Evolutionary conservation across 1,139 yeast species (phyloP), one percentile per base, ranked within the genome.

Genomic region (Taphrina betulina): DNA sequence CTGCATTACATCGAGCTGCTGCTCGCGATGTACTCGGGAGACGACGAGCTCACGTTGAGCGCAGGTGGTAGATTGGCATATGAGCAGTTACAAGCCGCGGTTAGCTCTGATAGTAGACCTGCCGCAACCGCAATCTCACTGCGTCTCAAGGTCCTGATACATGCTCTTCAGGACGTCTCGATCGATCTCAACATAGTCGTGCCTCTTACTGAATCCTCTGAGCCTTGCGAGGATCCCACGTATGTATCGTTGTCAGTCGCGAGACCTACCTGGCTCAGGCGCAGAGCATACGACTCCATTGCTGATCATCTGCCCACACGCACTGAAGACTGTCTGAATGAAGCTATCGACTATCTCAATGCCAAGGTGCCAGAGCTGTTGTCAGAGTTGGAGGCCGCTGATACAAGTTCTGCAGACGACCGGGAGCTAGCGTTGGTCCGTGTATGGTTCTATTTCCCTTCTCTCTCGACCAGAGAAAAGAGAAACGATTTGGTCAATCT

Each of bases 381-480:
- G 28, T 10, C 23, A 19, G 38, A 10, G 38, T 12, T 34, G 14
- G 38, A n/a, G 19, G 16, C 1, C 10, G 38, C 8, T 10, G 38
- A 17, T 2, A 24, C 10, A 16, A 10, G 38, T 2, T 10, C 19
- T 17, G 17, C 10, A 1, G 38, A 14, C 2, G 8, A 12, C 16
- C 17, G 10, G 20, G 50, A 31, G 19, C 16, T 20, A 12, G 26
- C 20, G n/a, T 34, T 50, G 16, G 35, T 29, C 3, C 44, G 56
- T 8, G 46, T 35, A 26, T 52, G 56, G 56, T 52, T 52, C 31
- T 52, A 52, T 33, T 35, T 52, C 24, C 56, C 42, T 4, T 52
- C 56, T n/a, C 31, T 52, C 22, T 42, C 50, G 16, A 52, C 56
- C 10, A 42, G 56, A 14, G 50, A 34, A n/a, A 52, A 52, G 34